A percentile compares a stretch with the other conserved stretches of the same genome.
phyloP scores from a whole-genome alignment of 192 early-diverging fungal genomes.

The Helicostylum pulchrum region DNA sequence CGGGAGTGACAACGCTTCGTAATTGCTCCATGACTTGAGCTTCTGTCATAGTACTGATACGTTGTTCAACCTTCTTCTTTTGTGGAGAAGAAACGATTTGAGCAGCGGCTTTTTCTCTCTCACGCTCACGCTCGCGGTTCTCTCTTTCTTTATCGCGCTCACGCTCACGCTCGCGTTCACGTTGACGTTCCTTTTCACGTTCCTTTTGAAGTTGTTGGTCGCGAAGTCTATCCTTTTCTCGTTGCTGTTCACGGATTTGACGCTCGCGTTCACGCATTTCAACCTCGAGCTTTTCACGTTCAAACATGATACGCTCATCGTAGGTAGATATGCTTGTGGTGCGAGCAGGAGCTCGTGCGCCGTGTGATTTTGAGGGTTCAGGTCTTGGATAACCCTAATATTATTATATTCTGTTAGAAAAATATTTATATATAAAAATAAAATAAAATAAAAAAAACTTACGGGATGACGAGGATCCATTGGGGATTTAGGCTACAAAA shows the following conservation, averaged over 20 bases:
- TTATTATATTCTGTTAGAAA: not conserved
- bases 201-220: slow-evolving; percentile 12
- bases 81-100: slow-evolving; percentile 40
- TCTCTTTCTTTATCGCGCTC: slow-evolving; percentile 28
- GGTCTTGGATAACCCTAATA: slow-evolving; percentile 15
- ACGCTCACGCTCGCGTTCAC: slow-evolving; percentile 19
- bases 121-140: slow-evolving; percentile 25
- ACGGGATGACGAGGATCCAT: not conserved
- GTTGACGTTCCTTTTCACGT: slow-evolving; percentile 17
- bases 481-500: slow-evolving; percentile 10
- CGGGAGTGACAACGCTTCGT: slow-evolving; percentile 82
- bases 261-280: slow-evolving; percentile 18
- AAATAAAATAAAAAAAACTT: not conserved
- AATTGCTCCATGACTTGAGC: slow-evolving; percentile 94
- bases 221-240: slow-evolving; percentile 9
- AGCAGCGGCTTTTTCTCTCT: slow-evolving; percentile 28
- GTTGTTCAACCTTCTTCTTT: slow-evolving; percentile 67
- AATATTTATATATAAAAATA: not conserved
- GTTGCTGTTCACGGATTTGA: slow-evolving; percentile 18
- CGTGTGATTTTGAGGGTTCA: slow-evolving; percentile 13
- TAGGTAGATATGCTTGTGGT: slow-evolving; percentile 14
- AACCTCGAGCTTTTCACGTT: slow-evolving; percentile 13
- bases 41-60: slow-evolving; percentile 92
- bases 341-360: not conserved
- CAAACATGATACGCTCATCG: slow-evolving; percentile 21